These are phyloP conservation scores for Dendrostoma leiphaemia DNA, from an alignment of 2,329 filamentous ascomycete genomes.

Conservation along the genomic window DNA sequence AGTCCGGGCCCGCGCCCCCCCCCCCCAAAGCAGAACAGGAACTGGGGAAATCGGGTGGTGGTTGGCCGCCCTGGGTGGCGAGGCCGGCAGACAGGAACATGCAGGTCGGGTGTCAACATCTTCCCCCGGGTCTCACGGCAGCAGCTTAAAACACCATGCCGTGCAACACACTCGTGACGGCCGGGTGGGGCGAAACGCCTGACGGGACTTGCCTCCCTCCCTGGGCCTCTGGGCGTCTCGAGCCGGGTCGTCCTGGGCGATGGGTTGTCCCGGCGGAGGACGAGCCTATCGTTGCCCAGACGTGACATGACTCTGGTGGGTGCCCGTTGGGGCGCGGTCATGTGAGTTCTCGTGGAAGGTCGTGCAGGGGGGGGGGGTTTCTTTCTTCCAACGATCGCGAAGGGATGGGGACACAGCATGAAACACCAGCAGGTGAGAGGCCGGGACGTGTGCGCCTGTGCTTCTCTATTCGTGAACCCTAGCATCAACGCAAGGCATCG, in stretches of 20 bases:
- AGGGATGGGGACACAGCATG: background rate
- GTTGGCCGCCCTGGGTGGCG: no score
- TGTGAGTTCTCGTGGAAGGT: background rate
- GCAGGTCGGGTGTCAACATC: slow-evolving; percentile 5
- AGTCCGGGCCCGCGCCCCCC: background rate
- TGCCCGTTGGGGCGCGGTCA: background rate
- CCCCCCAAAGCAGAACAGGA: no score
- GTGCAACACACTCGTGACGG: background rate
- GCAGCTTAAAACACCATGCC: slow-evolving; percentile 12
- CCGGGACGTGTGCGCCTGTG: background rate
- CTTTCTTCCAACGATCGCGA: background rate
- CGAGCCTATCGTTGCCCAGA: background rate
- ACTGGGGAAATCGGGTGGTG: background rate
- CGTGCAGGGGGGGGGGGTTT: no score
- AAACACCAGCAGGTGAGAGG: background rate
- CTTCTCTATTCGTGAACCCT: background rate
- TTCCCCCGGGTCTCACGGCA: slow-evolving; percentile 12
- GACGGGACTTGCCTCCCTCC: no score
- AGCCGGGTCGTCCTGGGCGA: background rate
- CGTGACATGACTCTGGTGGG: background rate
- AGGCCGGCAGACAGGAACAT: background rate
- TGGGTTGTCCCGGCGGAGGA: no score
- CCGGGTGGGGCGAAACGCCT: no score
- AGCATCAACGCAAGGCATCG: no score
- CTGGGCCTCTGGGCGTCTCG: background rate